A percentile compares a stretch with the other conserved stretches of the same genome.
phyloP scores from a whole-genome alignment of 208 protist species.

The Crithidia fasciculata region DNA sequence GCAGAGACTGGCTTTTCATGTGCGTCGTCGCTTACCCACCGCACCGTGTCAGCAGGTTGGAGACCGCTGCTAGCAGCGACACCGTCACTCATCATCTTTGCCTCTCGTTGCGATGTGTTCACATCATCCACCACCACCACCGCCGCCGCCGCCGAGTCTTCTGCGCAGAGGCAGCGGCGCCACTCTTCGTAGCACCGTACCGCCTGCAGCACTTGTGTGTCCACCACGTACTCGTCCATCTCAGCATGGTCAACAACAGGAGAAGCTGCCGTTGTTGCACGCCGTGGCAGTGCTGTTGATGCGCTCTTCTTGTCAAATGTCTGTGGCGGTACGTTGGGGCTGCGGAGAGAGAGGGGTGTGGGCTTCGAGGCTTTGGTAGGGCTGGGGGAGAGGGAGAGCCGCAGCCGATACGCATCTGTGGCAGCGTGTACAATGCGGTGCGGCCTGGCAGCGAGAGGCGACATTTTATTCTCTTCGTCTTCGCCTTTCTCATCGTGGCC shows the following conservation, averaged over 20 bases:
- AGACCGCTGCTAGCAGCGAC: no score
- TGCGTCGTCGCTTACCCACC: no score
- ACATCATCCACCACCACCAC: no score
- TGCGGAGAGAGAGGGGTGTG: background rate
- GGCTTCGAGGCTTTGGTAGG: background rate
- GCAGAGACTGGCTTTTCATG: background rate
- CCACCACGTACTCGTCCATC: background rate
- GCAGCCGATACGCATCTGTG: slow-evolving; percentile 12
- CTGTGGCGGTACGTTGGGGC: background rate
- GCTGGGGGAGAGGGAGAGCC: slow-evolving; percentile 16
- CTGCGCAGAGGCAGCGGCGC: slow-evolving; percentile 14
- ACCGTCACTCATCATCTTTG: no score
- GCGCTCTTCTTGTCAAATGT: no score
- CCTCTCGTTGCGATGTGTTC: no score
- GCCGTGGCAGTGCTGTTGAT: no score
- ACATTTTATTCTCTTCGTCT: no score
- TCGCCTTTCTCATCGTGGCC: background rate
- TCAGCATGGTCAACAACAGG: background rate
- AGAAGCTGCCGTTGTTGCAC: background rate
- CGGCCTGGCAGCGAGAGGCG: background rate
- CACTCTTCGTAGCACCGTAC: slow-evolving; percentile 33
- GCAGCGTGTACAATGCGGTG: slow-evolving; percentile 1
- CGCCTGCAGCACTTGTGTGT: slow-evolving; percentile 25
- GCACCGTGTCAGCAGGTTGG: no score
- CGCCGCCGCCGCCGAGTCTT: background rate